Percentiles rank a stretch among this genome's conserved stretches.
phyloP scores from a whole-genome alignment of 2,329 filamentous ascomycete genomes.

The Claviceps capensis region DNA sequence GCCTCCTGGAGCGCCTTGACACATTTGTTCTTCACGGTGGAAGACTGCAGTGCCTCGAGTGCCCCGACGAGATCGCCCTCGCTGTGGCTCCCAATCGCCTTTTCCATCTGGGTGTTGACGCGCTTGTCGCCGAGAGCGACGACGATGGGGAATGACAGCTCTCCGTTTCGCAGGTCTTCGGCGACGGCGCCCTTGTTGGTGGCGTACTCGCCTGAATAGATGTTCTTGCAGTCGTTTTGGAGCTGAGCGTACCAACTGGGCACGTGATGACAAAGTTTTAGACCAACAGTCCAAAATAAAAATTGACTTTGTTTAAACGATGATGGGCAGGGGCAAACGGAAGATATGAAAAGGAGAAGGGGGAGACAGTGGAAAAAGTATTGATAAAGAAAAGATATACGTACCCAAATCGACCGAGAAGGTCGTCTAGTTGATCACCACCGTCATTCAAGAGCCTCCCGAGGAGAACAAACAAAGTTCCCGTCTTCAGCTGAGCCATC shows the following conservation, averaged over 20 bases:
- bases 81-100: conserved; percentile 1
- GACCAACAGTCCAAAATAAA: too few species aligned
- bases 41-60: conserved; percentile 4
- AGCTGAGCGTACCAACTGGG: conserved; percentile 8
- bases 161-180: conserved; percentile 8
- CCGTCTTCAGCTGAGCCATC: conserved; percentile 8
- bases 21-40: conserved; percentile 4
- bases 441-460: conserved; percentile 7
- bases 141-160: conserved; percentile 8
- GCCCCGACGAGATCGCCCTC: conserved; percentile 5
- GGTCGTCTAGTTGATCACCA: conserved; percentile 5
- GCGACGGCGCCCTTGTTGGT: conserved; percentile 7
- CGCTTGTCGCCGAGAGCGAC: conserved; percentile 6
- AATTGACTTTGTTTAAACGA: too few species aligned
- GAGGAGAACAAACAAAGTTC: conserved; percentile 7
- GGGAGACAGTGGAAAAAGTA: neutral
- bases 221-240: conserved; percentile 10
- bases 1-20: conserved; percentile 7
- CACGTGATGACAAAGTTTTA: neutral
- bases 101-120: neutral
- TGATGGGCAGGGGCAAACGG: too few species aligned
- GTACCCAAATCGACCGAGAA: conserved; percentile 8
- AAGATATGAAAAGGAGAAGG: too few species aligned
- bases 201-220: conserved; percentile 8
- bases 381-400: neutral